Conservation (phyloP, 2,329 filamentous ascomycete genomes). For the Sclerotinia subarctica region DNA sequence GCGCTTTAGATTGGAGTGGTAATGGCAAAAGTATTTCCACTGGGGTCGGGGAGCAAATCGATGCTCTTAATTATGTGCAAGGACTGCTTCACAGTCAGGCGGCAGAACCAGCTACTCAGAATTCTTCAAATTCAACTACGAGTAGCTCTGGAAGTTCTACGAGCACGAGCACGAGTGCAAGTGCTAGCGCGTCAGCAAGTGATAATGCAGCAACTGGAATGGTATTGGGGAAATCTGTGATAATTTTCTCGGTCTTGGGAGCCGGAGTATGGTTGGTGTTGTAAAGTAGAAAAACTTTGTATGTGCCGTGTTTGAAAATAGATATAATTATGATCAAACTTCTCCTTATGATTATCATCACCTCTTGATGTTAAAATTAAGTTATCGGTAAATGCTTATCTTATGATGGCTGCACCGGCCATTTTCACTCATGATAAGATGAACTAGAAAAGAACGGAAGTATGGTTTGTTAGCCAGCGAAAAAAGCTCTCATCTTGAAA, state of each 20-base stretch:
- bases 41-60: constrained; percentile 50
- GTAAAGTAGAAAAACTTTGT: neutral
- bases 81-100: constrained; percentile 40
- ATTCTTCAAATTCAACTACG: constrained; percentile 39
- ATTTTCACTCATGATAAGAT: neutral
- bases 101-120: constrained; percentile 45
- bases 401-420: neutral
- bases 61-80: constrained; percentile 50
- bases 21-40: constrained; percentile 48
- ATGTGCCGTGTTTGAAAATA: neutral
- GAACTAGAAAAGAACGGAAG: neutral
- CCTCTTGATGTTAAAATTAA: neutral
- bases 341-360: neutral
- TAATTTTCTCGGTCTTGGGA: constrained; percentile 3
- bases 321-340: neutral
- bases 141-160: constrained; percentile 1
- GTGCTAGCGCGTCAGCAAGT: neutral
- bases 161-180: neutral
- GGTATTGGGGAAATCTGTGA: neutral
- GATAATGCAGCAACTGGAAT: constrained; percentile 1
- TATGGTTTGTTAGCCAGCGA: neutral
- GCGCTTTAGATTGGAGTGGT: constrained; percentile 62
- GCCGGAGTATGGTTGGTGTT: neutral
- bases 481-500: neutral
- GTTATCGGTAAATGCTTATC: no score